Evolutionary conservation across 1,284 basidiomycete species (phyloP).

Genomic region (Leucoagaricus sp.): DNA sequence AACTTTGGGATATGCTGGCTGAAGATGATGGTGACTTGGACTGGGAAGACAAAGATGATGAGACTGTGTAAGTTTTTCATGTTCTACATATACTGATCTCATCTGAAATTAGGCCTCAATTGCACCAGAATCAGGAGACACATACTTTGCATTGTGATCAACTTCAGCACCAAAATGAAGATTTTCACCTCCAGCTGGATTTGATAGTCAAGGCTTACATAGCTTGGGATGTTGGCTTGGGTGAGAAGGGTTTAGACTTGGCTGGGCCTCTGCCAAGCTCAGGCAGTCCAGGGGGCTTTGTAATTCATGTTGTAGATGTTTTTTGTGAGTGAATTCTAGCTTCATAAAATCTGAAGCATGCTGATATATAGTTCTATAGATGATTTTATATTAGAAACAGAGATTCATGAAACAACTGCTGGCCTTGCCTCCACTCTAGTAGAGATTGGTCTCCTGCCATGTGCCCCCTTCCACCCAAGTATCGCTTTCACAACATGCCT

Average conservation of each 20-base stretch:
- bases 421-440: not conserved
- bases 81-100: not conserved
- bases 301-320: not conserved
- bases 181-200: not conserved
- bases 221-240: not conserved
- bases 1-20: not conserved
- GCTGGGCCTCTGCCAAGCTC: not conserved
- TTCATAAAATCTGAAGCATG: too few relatives aligned
- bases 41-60: not conserved
- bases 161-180: not conserved
- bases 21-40: not conserved
- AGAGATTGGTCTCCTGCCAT: not conserved
- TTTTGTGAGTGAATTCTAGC: not conserved
- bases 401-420: not conserved
- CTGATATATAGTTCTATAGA: not conserved
- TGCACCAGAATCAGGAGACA: not conserved
- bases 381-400: not conserved
- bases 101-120: too few relatives aligned
- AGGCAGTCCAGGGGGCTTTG: not conserved
- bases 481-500: not conserved
- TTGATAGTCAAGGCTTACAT: not conserved
- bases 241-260: not conserved
- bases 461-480: not conserved
- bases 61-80: too few relatives aligned
- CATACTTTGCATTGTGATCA: not conserved